Evolutionary conservation across 176 grass and related monocot species (phyloP), one percentile per base, ranked within the genome.

Genomic region (Avena insularis): DNA sequence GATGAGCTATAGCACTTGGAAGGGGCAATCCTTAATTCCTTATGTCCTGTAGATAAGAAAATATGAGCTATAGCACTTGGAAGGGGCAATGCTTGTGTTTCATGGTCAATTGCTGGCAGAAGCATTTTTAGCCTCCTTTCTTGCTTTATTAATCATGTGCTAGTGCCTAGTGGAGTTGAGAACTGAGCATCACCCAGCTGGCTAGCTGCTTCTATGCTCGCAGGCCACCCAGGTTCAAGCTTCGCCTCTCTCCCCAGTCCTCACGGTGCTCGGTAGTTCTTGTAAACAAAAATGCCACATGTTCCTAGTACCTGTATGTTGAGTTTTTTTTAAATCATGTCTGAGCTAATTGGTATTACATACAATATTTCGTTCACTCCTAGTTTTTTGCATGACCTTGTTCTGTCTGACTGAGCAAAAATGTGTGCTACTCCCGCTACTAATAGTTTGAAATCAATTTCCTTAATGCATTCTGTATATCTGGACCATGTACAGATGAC

Each of bases 401-500:
- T 19, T 62, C 46, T 84, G 49, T 50, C 12, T 49, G 16, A 50
- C 64, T 79, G 19, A 53, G 1, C 47, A 68, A 55, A 66, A 70
- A 50, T 77, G 16, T 78, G 78, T 86, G 53, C 11, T 68, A 76
- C 66, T 87, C 68, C 46, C 4, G 10, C 35, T 85, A 80, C 45
- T 83, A 13, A 73, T 76, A 67, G 2, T 20, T 13, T 66, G 12
- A 76, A 49, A 63, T 36, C 16, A 80, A 14, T 20, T 74, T 58
- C 47, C 14, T 27, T 54, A 86, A 79, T 71, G 40, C 8, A 56
- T 65, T 85, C 20, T 77, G 33, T 56, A 33, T 76, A 53, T 83
- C 60, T 83, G 61, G 53, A 62, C 21, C 72, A 71, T 69, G 53
- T 68, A 70, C 92, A 98, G 96, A 95, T 98, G 96, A 98, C 91